These are phyloP conservation scores for Phytophthora lateralis DNA, from an alignment of 352 stramenopile genomes.

Conservation along the genomic window DNA sequence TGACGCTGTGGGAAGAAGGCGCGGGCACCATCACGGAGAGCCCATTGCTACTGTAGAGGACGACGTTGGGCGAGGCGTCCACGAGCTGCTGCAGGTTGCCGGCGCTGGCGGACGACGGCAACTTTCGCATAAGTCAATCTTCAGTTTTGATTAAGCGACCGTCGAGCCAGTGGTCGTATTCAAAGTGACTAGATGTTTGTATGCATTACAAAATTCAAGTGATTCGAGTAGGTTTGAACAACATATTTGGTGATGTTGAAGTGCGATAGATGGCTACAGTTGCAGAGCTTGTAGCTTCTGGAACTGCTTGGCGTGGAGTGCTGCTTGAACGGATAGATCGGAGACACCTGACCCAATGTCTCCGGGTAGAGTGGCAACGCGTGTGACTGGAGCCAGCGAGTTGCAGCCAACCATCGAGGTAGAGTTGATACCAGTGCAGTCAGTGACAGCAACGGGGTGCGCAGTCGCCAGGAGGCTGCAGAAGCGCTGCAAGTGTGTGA, in stretches of 20 bases:
- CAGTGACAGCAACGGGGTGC: slow-evolving; percentile 9
- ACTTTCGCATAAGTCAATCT: slow-evolving; percentile 8
- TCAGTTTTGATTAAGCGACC: neutral
- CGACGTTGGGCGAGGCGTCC: neutral
- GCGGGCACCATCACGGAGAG: neutral
- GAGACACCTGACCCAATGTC: slow-evolving; percentile 24
- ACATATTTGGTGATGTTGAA: neutral
- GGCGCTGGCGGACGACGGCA: slow-evolving; percentile 15
- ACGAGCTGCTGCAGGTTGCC: slow-evolving; percentile 22
- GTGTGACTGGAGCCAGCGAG: neutral
- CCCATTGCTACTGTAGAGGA: neutral
- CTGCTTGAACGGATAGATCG: slow-evolving; percentile 35
- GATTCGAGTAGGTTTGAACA: too few relatives aligned
- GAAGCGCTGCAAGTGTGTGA: slow-evolving; percentile 29
- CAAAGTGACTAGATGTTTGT: neutral
- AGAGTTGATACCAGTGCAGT: neutral
- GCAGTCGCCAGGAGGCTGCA: slow-evolving; percentile 33
- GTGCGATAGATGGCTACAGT: slow-evolving; percentile 5
- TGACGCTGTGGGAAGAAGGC: neutral
- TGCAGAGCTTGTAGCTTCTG: slow-evolving; percentile 21
- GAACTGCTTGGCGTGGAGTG: slow-evolving; percentile 33
- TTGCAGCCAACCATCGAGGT: neutral
- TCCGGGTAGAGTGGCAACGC: slow-evolving; percentile 9
- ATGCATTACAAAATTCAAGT: neutral
- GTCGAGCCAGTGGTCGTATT: neutral